These are phyloP conservation scores for Cairneyella variabilis DNA, from an alignment of 495 filamentous ascomycete species.

Conservation along the genomic window DNA sequence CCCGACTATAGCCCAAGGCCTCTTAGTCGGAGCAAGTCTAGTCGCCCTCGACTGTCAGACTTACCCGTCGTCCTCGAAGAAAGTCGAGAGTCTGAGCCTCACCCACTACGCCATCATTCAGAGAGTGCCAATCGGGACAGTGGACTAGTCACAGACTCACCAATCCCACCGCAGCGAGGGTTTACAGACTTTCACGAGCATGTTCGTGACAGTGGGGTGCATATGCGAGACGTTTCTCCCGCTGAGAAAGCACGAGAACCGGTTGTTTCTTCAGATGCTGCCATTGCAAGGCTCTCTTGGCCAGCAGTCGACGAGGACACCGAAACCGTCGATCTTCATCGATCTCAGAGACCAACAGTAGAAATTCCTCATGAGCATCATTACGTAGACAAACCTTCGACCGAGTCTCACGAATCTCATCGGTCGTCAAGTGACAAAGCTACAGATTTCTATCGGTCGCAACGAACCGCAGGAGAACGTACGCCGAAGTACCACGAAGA, in stretches of 20 bases:
- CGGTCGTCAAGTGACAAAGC: neutral
- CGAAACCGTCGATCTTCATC: slow-evolving; percentile 26
- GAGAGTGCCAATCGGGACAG: slow-evolving; percentile 46
- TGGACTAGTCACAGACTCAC: slow-evolving; percentile 39
- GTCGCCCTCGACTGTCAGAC: slow-evolving; percentile 11
- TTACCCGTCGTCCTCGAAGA: slow-evolving; percentile 26
- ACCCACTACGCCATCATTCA: slow-evolving; percentile 12
- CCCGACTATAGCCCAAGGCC: neutral
- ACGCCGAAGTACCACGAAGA: neutral
- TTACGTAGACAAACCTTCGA: slow-evolving; percentile 1
- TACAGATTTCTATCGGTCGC: slow-evolving; percentile 1
- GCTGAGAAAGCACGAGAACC: slow-evolving; percentile 5
- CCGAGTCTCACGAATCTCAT: slow-evolving; percentile 4
- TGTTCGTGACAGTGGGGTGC: slow-evolving; percentile 49
- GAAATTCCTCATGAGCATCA: neutral
- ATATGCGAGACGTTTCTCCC: slow-evolving; percentile 36
- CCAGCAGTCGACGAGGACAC: slow-evolving; percentile 46
- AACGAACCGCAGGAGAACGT: slow-evolving; percentile 4
- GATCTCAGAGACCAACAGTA: slow-evolving; percentile 16
- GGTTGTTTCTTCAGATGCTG: slow-evolving; percentile 44
- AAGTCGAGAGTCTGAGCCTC: slow-evolving; percentile 2
- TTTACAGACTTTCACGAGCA: slow-evolving; percentile 27
- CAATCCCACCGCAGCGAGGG: slow-evolving; percentile 28
- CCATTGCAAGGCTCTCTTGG: slow-evolving; percentile 46
- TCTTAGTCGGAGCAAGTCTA: slow-evolving; percentile 8